A percentile compares a stretch with the other conserved stretches of the same genome.
Evolutionary conservation across 495 filamentous ascomycete genomes (phyloP).

Genomic region (Penicillium waksmanii): DNA sequence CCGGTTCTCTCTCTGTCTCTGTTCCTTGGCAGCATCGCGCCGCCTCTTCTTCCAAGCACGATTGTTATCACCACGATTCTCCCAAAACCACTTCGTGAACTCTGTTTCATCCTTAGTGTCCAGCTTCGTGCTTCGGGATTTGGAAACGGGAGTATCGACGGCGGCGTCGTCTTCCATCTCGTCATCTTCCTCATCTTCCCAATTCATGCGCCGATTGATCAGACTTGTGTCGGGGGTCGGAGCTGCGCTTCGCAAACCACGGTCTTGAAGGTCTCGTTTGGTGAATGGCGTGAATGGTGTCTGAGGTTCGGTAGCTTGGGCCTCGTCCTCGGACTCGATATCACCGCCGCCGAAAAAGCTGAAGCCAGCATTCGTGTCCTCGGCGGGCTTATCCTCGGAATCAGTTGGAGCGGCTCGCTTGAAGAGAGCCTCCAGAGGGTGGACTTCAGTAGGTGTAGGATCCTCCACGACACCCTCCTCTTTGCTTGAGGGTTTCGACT

Average conservation of each 20-base stretch:
- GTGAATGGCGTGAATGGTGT: constrained; percentile 86
- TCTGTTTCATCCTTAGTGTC: constrained; percentile 57
- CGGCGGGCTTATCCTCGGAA: constrained; percentile 36
- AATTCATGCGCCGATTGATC: constrained; percentile 47
- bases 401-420: constrained; percentile 61
- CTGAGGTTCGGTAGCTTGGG: constrained; percentile 57
- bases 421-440: constrained; percentile 88
- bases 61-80: constrained; percentile 86
- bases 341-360: constrained; percentile 65
- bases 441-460: constrained; percentile 57
- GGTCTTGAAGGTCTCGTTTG: constrained; percentile 71
- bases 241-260: constrained; percentile 79
- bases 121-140: constrained; percentile 27
- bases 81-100: constrained; percentile 92
- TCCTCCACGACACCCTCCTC: constrained; percentile 15
- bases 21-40: constrained; percentile 80
- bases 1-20: constrained; percentile 82
- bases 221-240: constrained; percentile 95
- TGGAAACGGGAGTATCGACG: constrained; percentile 37
- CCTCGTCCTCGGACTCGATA: constrained; percentile 51
- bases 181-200: constrained; percentile 38
- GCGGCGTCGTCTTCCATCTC: constrained; percentile 36
- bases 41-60: constrained; percentile 87
- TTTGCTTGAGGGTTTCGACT: constrained; percentile 17
- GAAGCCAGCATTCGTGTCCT: constrained; percentile 57